Percentiles rank a stretch among this genome's conserved stretches.
Conservation (phyloP, 208 protist genomes). For the Leptomonas seymouri region DNA sequence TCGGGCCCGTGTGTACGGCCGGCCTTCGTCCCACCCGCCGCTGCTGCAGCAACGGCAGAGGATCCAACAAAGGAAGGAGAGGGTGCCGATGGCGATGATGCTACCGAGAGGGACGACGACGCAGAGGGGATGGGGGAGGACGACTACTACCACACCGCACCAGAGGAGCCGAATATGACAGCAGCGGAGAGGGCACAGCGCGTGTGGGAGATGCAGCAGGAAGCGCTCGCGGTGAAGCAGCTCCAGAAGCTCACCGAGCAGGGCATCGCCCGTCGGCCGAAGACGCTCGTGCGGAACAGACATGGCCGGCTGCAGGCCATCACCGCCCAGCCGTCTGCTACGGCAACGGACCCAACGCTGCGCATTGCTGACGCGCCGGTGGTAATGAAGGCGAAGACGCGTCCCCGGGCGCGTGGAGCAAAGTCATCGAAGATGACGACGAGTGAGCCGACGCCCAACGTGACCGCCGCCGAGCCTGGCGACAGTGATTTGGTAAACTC, state of each 20-base stretch:
- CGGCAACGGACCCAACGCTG: neutral
- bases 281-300: slow-evolving; percentile 53
- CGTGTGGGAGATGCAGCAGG: slow-evolving; percentile 47
- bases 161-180: slow-evolving; percentile 31
- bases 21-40: neutral
- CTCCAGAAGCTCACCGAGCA: slow-evolving; percentile 27
- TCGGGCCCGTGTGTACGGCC: neutral
- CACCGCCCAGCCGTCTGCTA: neutral
- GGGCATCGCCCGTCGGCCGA: slow-evolving; percentile 64
- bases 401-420: neutral
- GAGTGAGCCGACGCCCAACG: neutral
- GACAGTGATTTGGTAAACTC: slow-evolving; percentile 11
- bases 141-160: slow-evolving; percentile 25
- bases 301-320: slow-evolving; percentile 54
- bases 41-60: neutral
- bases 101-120: neutral
- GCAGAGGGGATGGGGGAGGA: slow-evolving; percentile 29
- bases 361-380: slow-evolving; percentile 8
- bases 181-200: slow-evolving; percentile 53
- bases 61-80: neutral
- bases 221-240: slow-evolving; percentile 39
- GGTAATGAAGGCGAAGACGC: slow-evolving; percentile 17
- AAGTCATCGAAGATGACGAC: neutral
- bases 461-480: neutral
- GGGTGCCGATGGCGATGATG: neutral